Evolutionary conservation across 768 basidiomycete genomes (phyloP).

Genomic region (Xerocomellus intermedius): DNA sequence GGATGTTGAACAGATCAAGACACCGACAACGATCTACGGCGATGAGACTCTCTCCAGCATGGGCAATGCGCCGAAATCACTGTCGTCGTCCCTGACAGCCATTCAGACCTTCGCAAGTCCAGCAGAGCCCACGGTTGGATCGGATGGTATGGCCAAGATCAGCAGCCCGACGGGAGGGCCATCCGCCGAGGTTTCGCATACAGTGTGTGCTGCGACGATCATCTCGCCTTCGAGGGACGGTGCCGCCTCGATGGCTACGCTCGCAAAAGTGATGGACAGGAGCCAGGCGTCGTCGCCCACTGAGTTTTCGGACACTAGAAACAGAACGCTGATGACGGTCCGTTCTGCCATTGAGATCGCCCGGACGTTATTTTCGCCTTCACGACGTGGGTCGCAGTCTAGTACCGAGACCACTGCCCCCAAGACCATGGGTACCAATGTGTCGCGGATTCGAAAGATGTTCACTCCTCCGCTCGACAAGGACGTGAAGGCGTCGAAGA

Average conservation of each 20-base stretch:
- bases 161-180: background rate
- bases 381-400: background rate
- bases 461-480: constrained; percentile 8
- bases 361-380: background rate
- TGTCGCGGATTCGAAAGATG: background rate
- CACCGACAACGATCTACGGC: background rate
- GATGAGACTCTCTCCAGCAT: background rate
- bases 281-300: background rate
- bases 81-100: background rate
- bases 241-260: background rate
- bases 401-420: no score
- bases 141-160: background rate
- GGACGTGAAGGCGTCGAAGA: background rate
- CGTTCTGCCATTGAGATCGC: background rate
- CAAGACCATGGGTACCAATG: background rate
- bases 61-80: no score
- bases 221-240: background rate
- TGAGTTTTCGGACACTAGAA: background rate
- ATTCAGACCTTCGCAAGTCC: background rate
- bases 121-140: background rate
- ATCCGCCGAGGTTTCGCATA: background rate
- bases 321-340: background rate
- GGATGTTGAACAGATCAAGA: background rate
- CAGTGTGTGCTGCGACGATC: background rate
- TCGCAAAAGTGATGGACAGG: background rate